Conservation (phyloP, 2,329 filamentous ascomycete species). For the Emergomyces pasteurianus region DNA sequence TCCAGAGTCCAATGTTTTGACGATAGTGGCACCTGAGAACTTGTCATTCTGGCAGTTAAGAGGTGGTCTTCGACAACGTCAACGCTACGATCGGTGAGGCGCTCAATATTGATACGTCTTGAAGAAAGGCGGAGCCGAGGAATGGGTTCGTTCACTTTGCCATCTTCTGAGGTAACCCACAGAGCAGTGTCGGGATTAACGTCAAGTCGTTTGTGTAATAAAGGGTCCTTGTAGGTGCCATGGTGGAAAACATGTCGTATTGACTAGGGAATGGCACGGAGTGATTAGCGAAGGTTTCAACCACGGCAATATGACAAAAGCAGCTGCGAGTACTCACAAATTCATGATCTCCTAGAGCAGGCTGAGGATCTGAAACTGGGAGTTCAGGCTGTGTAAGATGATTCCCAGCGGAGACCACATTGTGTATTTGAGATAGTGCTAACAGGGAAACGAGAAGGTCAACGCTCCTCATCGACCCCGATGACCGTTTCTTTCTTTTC, state of each 20-base stretch:
- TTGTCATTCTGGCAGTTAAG: constrained; percentile 55
- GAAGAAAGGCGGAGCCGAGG: constrained; percentile 51
- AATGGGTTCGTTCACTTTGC: constrained; percentile 29
- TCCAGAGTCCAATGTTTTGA: constrained; percentile 74
- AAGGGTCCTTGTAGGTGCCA: constrained; percentile 66
- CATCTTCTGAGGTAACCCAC: constrained; percentile 27
- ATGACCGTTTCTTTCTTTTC: constrained; percentile 1
- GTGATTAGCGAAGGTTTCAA: not conserved
- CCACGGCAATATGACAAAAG: not conserved
- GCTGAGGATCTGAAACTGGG: constrained; percentile 16
- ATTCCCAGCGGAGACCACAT: constrained; percentile 14
- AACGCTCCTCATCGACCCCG: not conserved
- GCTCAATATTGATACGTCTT: constrained; percentile 57
- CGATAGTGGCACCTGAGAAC: constrained; percentile 55
- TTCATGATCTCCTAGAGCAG: constrained; percentile 19
- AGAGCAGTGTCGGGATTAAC: constrained; percentile 51
- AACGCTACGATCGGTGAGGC: constrained; percentile 65
- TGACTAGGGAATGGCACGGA: constrained; percentile 15
- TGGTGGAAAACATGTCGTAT: constrained; percentile 90
- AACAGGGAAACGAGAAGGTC: not conserved
- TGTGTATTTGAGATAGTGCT: constrained; percentile 7
- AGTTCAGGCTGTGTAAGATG: constrained; percentile 25
- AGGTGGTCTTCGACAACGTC: constrained; percentile 69
- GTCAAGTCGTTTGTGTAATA: constrained; percentile 66
- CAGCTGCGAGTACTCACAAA: constrained; percentile 21